Percentiles rank a stretch among this genome's conserved stretches.
Evolutionary conservation across 306 rosid species (phyloP).

Genomic region (Quercus rubra): DNA sequence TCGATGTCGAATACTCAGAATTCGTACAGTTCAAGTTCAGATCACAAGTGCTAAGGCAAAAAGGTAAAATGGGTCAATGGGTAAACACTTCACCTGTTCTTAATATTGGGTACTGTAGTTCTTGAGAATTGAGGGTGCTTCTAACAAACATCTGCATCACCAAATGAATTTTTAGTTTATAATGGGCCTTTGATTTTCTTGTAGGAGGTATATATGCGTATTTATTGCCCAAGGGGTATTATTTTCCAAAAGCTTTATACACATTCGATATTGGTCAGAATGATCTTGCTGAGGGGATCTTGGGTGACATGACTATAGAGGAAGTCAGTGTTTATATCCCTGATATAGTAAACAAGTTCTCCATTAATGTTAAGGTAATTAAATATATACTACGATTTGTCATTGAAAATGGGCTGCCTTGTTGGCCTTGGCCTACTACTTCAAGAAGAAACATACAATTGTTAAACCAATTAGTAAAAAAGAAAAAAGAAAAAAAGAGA

Average conservation of each 20-base stretch:
- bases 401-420: background rate
- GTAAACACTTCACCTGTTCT: too few species aligned
- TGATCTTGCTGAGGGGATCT: constrained; percentile 17
- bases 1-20: constrained; percentile 12
- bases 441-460: background rate
- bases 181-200: background rate
- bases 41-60: background rate
- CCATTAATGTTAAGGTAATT: constrained; percentile 35
- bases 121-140: too few species aligned
- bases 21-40: constrained; percentile 11
- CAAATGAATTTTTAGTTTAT: too few species aligned
- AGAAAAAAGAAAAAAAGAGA: too few species aligned
- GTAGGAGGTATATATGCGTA: constrained; percentile 3
- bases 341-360: background rate
- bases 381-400: background rate
- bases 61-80: background rate
- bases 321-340: background rate
- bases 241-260: constrained; percentile 26
- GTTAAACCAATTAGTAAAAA: background rate
- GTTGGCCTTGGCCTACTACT: background rate
- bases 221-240: background rate
- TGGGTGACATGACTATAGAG: constrained; percentile 2
- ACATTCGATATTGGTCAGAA: constrained; percentile 35
- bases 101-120: too few species aligned
- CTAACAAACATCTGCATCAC: too few species aligned